Percentiles rank a stretch among this genome's conserved stretches.
These are phyloP conservation scores for Hymenotorrendiella dingleyae DNA, from an alignment of 2,329 filamentous ascomycete species.

Conservation along the genomic window DNA sequence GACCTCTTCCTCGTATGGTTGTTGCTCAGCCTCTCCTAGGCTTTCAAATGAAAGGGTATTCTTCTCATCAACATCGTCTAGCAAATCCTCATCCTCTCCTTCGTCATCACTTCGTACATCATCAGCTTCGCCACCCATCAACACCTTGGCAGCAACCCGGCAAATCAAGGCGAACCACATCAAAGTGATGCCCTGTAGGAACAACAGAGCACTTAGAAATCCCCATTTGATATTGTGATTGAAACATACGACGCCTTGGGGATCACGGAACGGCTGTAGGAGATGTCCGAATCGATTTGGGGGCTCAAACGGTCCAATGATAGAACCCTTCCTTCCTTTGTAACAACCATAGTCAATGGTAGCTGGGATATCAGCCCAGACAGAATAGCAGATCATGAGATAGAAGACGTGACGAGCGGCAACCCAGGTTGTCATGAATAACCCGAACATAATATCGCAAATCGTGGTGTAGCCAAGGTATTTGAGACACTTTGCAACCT, in stretches of 20 bases:
- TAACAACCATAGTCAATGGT: constrained; percentile 69
- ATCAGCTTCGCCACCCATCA: constrained; percentile 72
- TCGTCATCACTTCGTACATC: constrained; percentile 87
- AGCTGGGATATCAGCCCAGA: constrained; percentile 59
- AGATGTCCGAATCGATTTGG: constrained; percentile 55
- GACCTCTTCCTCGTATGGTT: constrained; percentile 66
- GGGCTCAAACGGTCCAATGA: constrained; percentile 48
- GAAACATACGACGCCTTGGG: constrained; percentile 73
- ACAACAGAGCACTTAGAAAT: constrained; percentile 71
- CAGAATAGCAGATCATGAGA: constrained; percentile 73
- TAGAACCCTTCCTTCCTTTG: constrained; percentile 47
- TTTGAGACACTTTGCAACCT: constrained; percentile 90
- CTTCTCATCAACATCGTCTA: constrained; percentile 31
- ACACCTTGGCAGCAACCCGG: constrained; percentile 72
- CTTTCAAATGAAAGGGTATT: constrained; percentile 6
- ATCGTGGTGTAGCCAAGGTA: constrained; percentile 71
- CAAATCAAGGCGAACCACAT: constrained; percentile 90
- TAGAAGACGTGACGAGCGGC: constrained; percentile 77
- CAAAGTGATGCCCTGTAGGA: constrained; percentile 73
- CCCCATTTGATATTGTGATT: constrained; percentile 66
- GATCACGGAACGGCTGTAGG: constrained; percentile 66
- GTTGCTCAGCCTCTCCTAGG: constrained; percentile 13
- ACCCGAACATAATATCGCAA: constrained; percentile 77
- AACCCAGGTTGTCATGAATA: constrained; percentile 85
- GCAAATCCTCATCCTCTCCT: constrained; percentile 57